phyloP scores from a whole-genome alignment of 2,329 filamentous ascomycete genomes.

The Cladophialophora carrionii region DNA sequence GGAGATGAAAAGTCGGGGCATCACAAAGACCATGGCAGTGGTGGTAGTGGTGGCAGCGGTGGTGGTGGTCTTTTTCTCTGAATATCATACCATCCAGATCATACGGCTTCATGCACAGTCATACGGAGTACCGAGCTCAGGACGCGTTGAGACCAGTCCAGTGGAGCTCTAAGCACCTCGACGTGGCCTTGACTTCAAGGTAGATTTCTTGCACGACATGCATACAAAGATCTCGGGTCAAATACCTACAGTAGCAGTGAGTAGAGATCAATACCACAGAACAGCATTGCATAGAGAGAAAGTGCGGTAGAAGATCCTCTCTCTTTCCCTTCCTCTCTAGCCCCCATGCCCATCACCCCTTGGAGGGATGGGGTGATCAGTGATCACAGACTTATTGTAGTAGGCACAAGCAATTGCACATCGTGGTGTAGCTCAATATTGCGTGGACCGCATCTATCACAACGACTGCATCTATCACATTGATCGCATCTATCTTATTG shows the following conservation, averaged over 20 bases:
- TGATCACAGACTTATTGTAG: no score
- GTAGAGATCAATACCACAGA: no score
- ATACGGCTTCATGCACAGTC: neutral
- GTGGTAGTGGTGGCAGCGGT: neutral
- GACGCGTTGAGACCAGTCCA: neutral
- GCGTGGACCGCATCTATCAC: no score
- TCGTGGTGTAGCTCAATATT: no score
- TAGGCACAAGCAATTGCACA: no score
- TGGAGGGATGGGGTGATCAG: no score
- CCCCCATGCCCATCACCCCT: no score
- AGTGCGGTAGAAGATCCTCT: no score
- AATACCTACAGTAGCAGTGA: neutral
- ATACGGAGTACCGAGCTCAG: neutral
- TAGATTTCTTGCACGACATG: neutral
- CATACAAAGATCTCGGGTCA: neutral
- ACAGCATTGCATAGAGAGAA: no score
- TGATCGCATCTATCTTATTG: no score
- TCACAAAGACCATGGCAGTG: neutral
- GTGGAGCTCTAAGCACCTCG: neutral
- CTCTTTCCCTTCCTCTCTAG: no score
- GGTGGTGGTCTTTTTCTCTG: neutral
- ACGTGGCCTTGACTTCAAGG: neutral
- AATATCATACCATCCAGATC: neutral
- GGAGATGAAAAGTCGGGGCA: neutral
- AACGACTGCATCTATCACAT: no score